Evolutionary conservation across 192 early-diverging fungal genomes (phyloP), one percentile per base, ranked within the genome.

Genomic region (Mortierella alpina): DNA sequence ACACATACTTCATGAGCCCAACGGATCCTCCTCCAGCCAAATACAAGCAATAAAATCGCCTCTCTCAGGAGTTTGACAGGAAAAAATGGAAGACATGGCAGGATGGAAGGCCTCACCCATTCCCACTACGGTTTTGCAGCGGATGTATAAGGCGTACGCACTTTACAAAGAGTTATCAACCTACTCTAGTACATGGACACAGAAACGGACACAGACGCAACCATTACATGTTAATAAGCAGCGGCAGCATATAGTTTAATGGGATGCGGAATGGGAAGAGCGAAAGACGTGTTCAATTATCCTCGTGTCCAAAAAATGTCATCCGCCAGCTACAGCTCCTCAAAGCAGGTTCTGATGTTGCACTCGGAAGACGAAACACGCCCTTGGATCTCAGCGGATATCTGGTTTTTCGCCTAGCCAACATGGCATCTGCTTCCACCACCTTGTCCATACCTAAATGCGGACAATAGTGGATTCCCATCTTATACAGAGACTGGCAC

Each of bases 1-100:
- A 94, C 64, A 86, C 86, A 0, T 89, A 85, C 79, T 95, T 95
- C 63, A 89, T 92, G 84, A 88, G 87, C 50, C 77, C 82, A 14
- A 65, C 72, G 11, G 69, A 81, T 48, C 69, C 73, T 50, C 78
- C 68, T 22, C 76, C 83, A 31, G 75, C 66, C 48, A 73, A 65
- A 39, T 74, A 70, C 63, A 79, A 73, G 47, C 51, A 49, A 40
- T 55, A 45, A 65, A 73, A 17, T 49, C 69, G n/a, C 23, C 44
- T 72, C 23, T 23, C 45, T 51, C 70, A 60, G 31, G 31, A 31
- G 31, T 31, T 31, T 1, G 31, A 31, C 31, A 31, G 3, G 31
- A 3, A 31, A 31, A 31, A 31, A 31, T 31, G 31, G 3, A 31
- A 31, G 31, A 31, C 31, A 31, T 31, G 31, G 31, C 31, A 31